These are phyloP conservation scores for Graphiopsis chlorocephala DNA, from an alignment of 2,329 filamentous ascomycete genomes.

Conservation along the genomic window DNA sequence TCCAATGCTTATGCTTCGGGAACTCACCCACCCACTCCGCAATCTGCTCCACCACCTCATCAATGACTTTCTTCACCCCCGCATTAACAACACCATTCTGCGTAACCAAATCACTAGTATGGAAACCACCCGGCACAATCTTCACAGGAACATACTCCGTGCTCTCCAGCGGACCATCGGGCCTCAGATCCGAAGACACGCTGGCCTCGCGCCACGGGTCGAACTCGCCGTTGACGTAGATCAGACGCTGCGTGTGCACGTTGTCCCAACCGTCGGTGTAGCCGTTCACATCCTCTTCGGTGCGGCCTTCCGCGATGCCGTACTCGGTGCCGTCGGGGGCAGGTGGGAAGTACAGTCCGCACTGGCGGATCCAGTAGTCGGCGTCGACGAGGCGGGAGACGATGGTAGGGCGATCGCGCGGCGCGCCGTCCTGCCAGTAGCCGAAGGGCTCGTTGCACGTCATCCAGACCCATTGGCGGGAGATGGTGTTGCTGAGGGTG, in stretches of 20 bases:
- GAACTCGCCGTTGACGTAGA: slow-evolving; percentile 58
- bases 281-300: slow-evolving; percentile 50
- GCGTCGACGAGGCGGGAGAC: slow-evolving; percentile 52
- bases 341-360: slow-evolving; percentile 54
- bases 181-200: slow-evolving; percentile 53
- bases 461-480: slow-evolving; percentile 60
- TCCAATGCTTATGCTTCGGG: slow-evolving; percentile 23
- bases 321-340: slow-evolving; percentile 49
- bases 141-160: slow-evolving; percentile 50
- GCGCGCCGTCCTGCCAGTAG: slow-evolving; percentile 57
- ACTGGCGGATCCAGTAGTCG: slow-evolving; percentile 57
- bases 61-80: slow-evolving; percentile 49
- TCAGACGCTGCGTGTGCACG: slow-evolving; percentile 50
- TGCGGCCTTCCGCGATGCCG: slow-evolving; percentile 47
- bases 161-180: slow-evolving; percentile 52
- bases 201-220: slow-evolving; percentile 60
- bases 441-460: slow-evolving; percentile 62
- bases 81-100: slow-evolving; percentile 48
- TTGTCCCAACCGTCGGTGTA: slow-evolving; percentile 57
- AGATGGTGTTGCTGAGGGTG: slow-evolving; percentile 44
- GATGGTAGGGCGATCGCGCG: slow-evolving; percentile 44
- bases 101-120: slow-evolving; percentile 55
- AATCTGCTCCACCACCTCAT: slow-evolving; percentile 51
- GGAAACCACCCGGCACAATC: slow-evolving; percentile 53
- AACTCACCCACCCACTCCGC: slow-evolving; percentile 55